Evolutionary conservation across 1,284 basidiomycete species (phyloP), one percentile per base, ranked within the genome.

Genomic region (Rhodotorula sp.): DNA sequence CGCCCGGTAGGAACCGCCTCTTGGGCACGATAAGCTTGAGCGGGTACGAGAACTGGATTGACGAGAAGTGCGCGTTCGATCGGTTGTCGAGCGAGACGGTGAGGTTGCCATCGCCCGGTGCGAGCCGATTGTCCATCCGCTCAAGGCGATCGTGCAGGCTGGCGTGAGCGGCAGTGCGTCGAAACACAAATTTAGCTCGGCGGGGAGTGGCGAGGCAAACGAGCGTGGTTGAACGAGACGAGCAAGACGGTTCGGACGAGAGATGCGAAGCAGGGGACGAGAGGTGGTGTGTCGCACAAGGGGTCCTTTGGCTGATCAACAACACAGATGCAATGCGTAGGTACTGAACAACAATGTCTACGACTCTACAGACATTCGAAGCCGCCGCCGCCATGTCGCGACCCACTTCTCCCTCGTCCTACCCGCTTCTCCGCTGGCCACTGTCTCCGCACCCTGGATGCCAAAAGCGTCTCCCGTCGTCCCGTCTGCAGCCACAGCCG

Each of bases 31-130:
- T 84, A 30, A 98, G 85, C 81, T 97, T 97, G 76, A 98, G 84
- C 4, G 94, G 94, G 79, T 97, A 98, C 4, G 87, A 85, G 55
- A 89, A 91, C 24, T 87, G 87, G 22, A 94, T 82, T 72, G 90
- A 86, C 3, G 88, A 85, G 80, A 97, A 91, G 40, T 48, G 55
- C 4, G 77, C 67, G 0, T 63, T 53, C 9, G 46, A 9, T 10
- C 51, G 54, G 4, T 47, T 37, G 47, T 62, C 58, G 31, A 57
- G 34, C 52, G 67, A 44, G 40, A 37, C 53, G 13, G 40, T 31
- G 30, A 73, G 51, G 44, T 59, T 4, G 6, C 71, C 71, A 48
- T 72, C 71, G 34, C 71, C 71, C 0, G 71, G 65, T 9, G 66
- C 57, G 4, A 69, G 62, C 15, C 68, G 62, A 7, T 22, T 28